These are phyloP conservation scores for Lasiosphaeris hirsuta DNA, from an alignment of 495 filamentous ascomycete genomes.

Conservation along the genomic window DNA sequence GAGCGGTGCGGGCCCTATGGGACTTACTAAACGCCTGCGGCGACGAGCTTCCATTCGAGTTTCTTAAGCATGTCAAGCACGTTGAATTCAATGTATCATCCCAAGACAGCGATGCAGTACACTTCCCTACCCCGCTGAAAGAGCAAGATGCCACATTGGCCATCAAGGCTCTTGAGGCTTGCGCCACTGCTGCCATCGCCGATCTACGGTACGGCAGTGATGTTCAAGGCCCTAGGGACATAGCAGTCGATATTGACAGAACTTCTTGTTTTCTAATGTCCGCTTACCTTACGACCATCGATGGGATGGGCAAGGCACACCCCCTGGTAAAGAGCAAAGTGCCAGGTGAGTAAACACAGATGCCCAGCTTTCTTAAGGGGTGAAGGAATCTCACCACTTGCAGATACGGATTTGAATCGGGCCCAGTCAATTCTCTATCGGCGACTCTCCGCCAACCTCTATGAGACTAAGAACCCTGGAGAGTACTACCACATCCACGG, in stretches of 20 bases:
- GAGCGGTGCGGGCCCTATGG: constrained; percentile 27
- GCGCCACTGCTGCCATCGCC: constrained; percentile 61
- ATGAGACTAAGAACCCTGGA: constrained; percentile 60
- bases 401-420: constrained; percentile 67
- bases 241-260: constrained; percentile 60
- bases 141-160: constrained; percentile 66
- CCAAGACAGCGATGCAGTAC: constrained; percentile 28
- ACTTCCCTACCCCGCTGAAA: constrained; percentile 65
- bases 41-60: constrained; percentile 29
- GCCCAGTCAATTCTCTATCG: constrained; percentile 73
- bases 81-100: constrained; percentile 32
- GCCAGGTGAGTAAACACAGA: constrained; percentile 48
- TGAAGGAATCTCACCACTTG: constrained; percentile 6
- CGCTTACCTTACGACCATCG: constrained; percentile 68
- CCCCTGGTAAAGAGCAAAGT: constrained; percentile 57
- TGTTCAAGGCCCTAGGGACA: constrained; percentile 33
- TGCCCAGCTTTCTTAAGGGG: background rate
- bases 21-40: constrained; percentile 22
- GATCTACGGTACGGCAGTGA: constrained; percentile 49
- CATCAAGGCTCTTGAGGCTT: constrained; percentile 68
- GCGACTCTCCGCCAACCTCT: constrained; percentile 71
- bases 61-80: constrained; percentile 23
- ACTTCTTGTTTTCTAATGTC: constrained; percentile 67
- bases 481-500: constrained; percentile 79
- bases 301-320: constrained; percentile 63